Evolutionary conservation across 202 grass and related monocot species (phyloP).

Genomic region (Carex sylvatica): DNA sequence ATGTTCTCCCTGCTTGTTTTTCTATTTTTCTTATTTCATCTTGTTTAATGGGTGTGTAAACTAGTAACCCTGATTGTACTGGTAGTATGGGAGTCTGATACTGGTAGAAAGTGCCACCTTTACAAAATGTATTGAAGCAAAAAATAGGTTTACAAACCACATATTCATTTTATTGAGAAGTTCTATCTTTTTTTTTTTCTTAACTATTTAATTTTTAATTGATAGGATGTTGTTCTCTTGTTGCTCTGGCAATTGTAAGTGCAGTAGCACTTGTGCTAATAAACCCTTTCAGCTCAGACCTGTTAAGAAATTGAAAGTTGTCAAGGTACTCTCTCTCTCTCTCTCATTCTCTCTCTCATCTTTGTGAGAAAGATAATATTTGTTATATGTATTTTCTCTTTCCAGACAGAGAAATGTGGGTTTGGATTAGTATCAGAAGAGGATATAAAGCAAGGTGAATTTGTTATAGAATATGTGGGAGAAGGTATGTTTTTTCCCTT

Average conservation of each 20-base stretch:
- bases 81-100: neutral
- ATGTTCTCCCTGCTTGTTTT: neutral
- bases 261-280: conserved; percentile 60
- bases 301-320: conserved; percentile 67
- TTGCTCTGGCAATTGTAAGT: conserved; percentile 81
- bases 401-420: conserved; percentile 99
- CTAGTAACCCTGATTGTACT: neutral
- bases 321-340: conserved; percentile 43
- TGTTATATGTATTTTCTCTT: conserved; percentile 26
- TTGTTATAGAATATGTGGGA: conserved; percentile 95
- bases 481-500: conserved; percentile 67
- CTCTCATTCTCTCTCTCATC: neutral
- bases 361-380: conserved; percentile 12
- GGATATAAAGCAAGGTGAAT: conserved; percentile 89
- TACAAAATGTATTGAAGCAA: neutral
- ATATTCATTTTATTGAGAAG: neutral
- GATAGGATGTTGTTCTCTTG: conserved; percentile 94
- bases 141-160: neutral
- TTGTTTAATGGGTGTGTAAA: neutral
- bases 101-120: neutral
- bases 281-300: conserved; percentile 86
- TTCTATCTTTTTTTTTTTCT: neutral
- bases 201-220: conserved; percentile 27
- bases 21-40: neutral
- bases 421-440: conserved; percentile 80